Conservation (phyloP, 495 filamentous ascomycete species). For the Tirmania nivea region DNA sequence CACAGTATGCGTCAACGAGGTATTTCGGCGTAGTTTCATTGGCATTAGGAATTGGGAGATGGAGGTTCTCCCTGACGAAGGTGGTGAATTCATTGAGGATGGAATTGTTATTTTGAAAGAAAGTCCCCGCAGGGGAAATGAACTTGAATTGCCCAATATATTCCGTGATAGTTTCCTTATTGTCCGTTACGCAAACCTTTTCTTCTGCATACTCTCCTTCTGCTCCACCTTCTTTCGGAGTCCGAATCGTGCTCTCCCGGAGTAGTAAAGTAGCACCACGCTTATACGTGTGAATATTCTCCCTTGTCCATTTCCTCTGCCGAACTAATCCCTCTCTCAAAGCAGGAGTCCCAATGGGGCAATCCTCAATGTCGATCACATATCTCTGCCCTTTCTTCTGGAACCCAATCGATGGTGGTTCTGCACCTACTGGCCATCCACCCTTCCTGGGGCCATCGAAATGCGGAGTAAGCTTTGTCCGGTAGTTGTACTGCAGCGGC, state of each 20-base stretch:
- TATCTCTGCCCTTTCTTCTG: constrained; percentile 48
- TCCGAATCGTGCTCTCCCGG: constrained; percentile 60
- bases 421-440: constrained; percentile 20
- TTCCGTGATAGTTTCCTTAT: constrained; percentile 58
- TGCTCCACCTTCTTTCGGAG: constrained; percentile 27
- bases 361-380: constrained; percentile 89
- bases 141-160: constrained; percentile 73
- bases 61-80: constrained; percentile 68
- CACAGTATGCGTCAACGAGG: constrained; percentile 92
- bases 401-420: constrained; percentile 71
- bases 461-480: constrained; percentile 91
- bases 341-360: constrained; percentile 76
- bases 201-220: constrained; percentile 35
- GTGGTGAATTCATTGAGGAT: constrained; percentile 67
- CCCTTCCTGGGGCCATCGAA: constrained; percentile 44
- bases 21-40: constrained; percentile 28
- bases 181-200: constrained; percentile 71
- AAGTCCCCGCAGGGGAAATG: constrained; percentile 70
- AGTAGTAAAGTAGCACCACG: constrained; percentile 73
- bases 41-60: constrained; percentile 24
- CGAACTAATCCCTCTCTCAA: constrained; percentile 51
- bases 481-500: constrained; percentile 75
- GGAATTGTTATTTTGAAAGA: constrained; percentile 99
- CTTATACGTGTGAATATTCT: constrained; percentile 48
- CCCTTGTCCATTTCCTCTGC: constrained; percentile 47